Evolutionary conservation across 495 filamentous ascomycete species (phyloP), one percentile per base, ranked within the genome.

Genomic region (Penicillium coffeae): DNA sequence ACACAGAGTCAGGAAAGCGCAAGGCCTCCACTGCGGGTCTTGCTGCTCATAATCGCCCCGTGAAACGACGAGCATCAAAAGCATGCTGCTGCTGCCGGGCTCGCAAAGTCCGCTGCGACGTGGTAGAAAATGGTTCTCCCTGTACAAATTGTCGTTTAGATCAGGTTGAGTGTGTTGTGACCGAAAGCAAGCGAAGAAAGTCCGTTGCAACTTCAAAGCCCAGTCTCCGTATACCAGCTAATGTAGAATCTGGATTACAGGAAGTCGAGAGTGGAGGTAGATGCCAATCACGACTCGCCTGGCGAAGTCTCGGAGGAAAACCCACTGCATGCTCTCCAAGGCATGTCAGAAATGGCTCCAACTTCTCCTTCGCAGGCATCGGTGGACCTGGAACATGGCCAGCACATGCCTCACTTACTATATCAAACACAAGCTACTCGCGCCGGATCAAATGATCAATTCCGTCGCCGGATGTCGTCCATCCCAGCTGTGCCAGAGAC

Each of bases 101-200:
- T 19, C 82, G 90, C 56, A 96, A 96, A 66, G 90, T 96, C n/a
- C 78, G 90, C 39, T 96, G 90, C 71, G 89, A 96, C 72, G 90
- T 95, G 50, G 88, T 91, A 37, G 88, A 94, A 56, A 85, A 84
- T 68, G 86, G 87, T 27, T 82, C 85, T 21, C 90, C 90, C 4
- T 96, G 90, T 63, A 89, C 86, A 15, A 96, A 95, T 70, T 96
- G 90, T 71, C 78, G 87, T 21, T 74, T 90, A 66, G 90, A 96
- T 64, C 83, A 88, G 54, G 89, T 95, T 44, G 85, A 89, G 55
- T 96, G 90, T 70, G 75, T 91, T 33, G 86, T 95, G 8, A 88
- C 88, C 37, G 90, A 95, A 63, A 94, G 90, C 75, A 89, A 90
- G 62, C 81, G 90, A 49, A 84, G 89, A 75, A 94, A 89, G 73